Evolutionary conservation across 352 stramenopile genomes (phyloP).

Genomic region (Phytophthora melonis): DNA sequence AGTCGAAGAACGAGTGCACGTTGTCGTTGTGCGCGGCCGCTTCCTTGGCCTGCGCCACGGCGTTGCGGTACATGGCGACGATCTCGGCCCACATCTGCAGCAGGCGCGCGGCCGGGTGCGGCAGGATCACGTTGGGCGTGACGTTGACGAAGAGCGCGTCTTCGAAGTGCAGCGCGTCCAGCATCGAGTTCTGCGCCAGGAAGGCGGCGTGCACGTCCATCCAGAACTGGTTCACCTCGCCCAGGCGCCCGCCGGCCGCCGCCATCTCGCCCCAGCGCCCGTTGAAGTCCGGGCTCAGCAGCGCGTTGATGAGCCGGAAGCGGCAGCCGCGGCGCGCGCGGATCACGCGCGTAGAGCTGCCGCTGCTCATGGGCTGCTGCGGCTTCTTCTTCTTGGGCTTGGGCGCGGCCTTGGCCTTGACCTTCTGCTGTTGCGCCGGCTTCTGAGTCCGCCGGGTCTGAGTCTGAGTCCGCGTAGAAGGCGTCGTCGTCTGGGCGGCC

Average conservation of each 20-base stretch:
- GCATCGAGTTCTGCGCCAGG: slow-evolving; percentile 51
- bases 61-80: slow-evolving; percentile 57
- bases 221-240: slow-evolving; percentile 61
- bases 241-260: slow-evolving; percentile 22
- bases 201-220: slow-evolving; percentile 68
- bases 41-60: slow-evolving; percentile 46
- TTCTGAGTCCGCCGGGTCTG: not conserved
- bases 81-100: slow-evolving; percentile 77
- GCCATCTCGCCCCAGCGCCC: slow-evolving; percentile 62
- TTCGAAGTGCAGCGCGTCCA: slow-evolving; percentile 70
- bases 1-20: slow-evolving; percentile 66
- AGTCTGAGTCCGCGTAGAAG: not conserved
- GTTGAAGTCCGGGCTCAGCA: slow-evolving; percentile 68
- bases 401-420: not conserved
- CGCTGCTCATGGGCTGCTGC: not conserved
- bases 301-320: slow-evolving; percentile 77
- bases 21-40: slow-evolving; percentile 31
- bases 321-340: slow-evolving; percentile 64
- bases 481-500: not conserved
- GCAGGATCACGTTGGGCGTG: slow-evolving; percentile 52
- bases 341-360: slow-evolving; percentile 10
- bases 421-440: not conserved
- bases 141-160: slow-evolving; percentile 70
- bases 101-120: slow-evolving; percentile 56
- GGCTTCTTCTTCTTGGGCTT: not conserved